Evolutionary conservation across 1,139 yeast genomes (phyloP).

Genomic region (Candida sp.): DNA sequence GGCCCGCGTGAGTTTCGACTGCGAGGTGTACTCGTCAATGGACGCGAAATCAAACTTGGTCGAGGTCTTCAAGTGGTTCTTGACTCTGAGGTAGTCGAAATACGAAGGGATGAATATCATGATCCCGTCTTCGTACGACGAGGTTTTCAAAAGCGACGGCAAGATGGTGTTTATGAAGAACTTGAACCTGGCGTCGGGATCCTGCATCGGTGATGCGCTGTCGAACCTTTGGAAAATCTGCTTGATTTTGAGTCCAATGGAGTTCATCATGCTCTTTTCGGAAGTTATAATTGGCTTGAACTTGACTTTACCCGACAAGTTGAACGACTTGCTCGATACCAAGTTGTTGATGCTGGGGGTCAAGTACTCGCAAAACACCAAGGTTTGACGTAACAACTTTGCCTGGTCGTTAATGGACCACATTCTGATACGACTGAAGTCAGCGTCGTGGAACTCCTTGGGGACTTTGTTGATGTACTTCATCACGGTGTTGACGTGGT

Average conservation of each 20-base stretch:
- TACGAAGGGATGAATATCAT: conserved; percentile 85
- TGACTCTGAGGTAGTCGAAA: conserved; percentile 81
- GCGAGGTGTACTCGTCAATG: conserved; percentile 82
- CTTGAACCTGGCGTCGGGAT: conserved; percentile 82
- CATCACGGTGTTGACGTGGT: conserved; percentile 74
- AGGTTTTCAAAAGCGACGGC: conserved; percentile 66
- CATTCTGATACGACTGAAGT: conserved; percentile 89
- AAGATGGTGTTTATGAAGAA: conserved; percentile 75
- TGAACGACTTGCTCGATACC: conserved; percentile 59
- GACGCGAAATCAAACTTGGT: conserved; percentile 66
- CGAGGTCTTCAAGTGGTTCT: conserved; percentile 69
- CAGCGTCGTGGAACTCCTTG: conserved; percentile 78
- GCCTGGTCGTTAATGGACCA: conserved; percentile 92
- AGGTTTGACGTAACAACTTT: conserved; percentile 73
- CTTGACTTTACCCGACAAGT: conserved; percentile 70
- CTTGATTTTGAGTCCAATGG: conserved; percentile 60
- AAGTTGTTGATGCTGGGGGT: conserved; percentile 85
- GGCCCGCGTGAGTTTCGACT: conserved; percentile 69
- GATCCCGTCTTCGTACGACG: conserved; percentile 72
- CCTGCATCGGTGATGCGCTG: conserved; percentile 58
- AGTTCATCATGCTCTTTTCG: conserved; percentile 50
- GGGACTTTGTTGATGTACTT: conserved; percentile 81
- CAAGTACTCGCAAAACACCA: conserved; percentile 71
- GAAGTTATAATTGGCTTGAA: conserved; percentile 45
- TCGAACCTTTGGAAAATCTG: conserved; percentile 80